Conservation (phyloP, 139 green algal species). For the Pleodorina starrii region DNA sequence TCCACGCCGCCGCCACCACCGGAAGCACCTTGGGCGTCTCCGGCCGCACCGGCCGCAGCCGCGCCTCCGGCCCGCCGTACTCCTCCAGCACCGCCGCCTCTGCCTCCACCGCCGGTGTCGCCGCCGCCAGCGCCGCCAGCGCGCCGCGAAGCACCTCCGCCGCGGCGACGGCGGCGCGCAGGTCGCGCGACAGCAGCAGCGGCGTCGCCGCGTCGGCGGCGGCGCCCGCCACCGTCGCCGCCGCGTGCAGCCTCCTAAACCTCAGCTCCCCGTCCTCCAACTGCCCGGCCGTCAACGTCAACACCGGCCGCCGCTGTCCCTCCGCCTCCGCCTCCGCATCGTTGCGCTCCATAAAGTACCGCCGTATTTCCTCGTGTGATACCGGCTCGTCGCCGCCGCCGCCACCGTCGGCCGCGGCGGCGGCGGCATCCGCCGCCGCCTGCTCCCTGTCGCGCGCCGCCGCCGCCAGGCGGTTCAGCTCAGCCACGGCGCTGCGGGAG, state of each 20-base stretch:
- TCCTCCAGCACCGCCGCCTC: conserved; percentile 58
- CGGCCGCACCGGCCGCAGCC: conserved; percentile 62
- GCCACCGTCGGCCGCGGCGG: background rate
- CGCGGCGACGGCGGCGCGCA: conserved; percentile 49
- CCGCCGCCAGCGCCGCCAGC: conserved; percentile 67
- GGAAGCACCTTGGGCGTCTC: conserved; percentile 78
- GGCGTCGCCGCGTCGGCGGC: conserved; percentile 70
- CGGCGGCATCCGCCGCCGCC: background rate
- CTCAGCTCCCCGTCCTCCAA: conserved; percentile 55
- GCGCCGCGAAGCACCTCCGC: conserved; percentile 12
- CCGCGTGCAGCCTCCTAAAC: conserved; percentile 61
- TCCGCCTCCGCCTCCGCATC: background rate
- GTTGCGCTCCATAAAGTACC: background rate
- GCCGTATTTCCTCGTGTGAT: background rate
- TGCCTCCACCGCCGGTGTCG: conserved; percentile 49
- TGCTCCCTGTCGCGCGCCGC: conserved; percentile 6
- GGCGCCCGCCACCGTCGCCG: conserved; percentile 67
- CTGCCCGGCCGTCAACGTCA: conserved; percentile 53
- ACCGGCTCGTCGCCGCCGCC: background rate
- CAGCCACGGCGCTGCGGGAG: background rate
- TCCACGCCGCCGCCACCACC: conserved; percentile 77
- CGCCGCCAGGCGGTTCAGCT: conserved; percentile 28
- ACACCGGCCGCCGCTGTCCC: conserved; percentile 9
- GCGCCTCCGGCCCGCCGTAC: conserved; percentile 33
- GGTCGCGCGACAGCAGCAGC: conserved; percentile 69